Base-by-base conservation (phyloP, 768 basidiomycete genomes). In the Omphalotus guepiniiformis region DNA sequence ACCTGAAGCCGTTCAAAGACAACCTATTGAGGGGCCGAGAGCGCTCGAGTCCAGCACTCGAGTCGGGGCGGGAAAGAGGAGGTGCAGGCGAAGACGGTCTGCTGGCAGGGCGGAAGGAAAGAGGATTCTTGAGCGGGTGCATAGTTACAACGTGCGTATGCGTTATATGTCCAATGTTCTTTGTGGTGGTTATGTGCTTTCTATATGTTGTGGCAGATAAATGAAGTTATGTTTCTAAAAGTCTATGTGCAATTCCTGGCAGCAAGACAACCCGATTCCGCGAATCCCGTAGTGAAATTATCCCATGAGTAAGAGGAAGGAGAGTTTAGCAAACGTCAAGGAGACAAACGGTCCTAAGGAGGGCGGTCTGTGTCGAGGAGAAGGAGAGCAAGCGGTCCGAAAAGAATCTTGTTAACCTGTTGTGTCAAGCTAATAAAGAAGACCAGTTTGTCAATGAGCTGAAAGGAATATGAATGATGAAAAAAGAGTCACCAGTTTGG, bases 321-420 rank as follows among this genome's bases (percentile, higher is more conserved):
- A 28, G 37, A 36, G 40, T 44, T 40, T 54, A 48, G 34, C 30
- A 37, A 39, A 29, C 19, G 28, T 35, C 52, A 27, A 37, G 19
- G 39, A 41, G 28, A 27, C 26, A 19, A 23, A 29, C 26, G 60
- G 66, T 65, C 68, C 79, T 84, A 90, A 76, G 88, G 88, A 61
- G 88, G 88, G 54, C 82, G 72, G 74, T 90, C 85, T 44, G 79
- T 80, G 78, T 81, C 81, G 63, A 82, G 68, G 56, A 81, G 70
- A 65, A 68, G 59, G 65, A 70, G 73, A 51, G 66, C 76, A 70
- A 80, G 76, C 55, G 83, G 85, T 63, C 71, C 73, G 64, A 82
- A 76, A 67, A 77, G 72, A 75, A 80, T 73, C 67, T 66, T 72
- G 74, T 70, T 70, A 56, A 61, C 65, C 62, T 70, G 73, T 59